Conservation (phyloP, 148 eudicot genomes). For the Gaultheria prostrata region DNA sequence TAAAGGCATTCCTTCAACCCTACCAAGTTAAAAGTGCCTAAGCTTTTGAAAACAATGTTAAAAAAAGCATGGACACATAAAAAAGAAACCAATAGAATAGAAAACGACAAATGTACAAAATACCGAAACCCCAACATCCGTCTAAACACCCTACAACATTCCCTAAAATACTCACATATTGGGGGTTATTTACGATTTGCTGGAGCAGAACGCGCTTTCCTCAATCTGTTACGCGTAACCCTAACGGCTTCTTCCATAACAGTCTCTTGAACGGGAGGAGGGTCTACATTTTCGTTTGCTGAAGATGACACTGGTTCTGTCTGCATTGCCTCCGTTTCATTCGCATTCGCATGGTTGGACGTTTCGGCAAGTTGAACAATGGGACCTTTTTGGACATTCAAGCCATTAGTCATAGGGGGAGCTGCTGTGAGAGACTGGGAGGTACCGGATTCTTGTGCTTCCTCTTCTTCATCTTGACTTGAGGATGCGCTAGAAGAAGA, state of each 20-base stretch:
- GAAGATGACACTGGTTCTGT: conserved; percentile 34
- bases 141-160: not conserved
- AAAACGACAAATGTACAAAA: conserved; percentile 21
- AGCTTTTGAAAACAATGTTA: conserved; percentile 5
- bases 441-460: conserved; percentile 32
- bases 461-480: conserved; percentile 34
- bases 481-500: conserved; percentile 56
- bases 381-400: conserved; percentile 35
- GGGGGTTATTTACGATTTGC: conserved; percentile 24
- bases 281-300: conserved; percentile 29
- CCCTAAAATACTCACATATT: conserved; percentile 20
- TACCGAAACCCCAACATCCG: not conserved
- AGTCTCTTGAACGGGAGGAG: conserved; percentile 49
- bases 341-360: conserved; percentile 25
- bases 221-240: conserved; percentile 66
- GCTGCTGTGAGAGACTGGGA: conserved; percentile 33
- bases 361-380: conserved; percentile 32
- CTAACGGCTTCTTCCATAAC: conserved; percentile 62
- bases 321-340: conserved; percentile 39
- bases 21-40: conserved; percentile 4
- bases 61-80: conserved; percentile 9
- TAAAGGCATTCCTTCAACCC: conserved; percentile 8
- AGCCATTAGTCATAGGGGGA: conserved; percentile 27
- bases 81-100: conserved; percentile 21
- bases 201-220: conserved; percentile 46